Evolutionary conservation across 179 eudicot genomes (phyloP).

Genomic region (Beta lomatogona): DNA sequence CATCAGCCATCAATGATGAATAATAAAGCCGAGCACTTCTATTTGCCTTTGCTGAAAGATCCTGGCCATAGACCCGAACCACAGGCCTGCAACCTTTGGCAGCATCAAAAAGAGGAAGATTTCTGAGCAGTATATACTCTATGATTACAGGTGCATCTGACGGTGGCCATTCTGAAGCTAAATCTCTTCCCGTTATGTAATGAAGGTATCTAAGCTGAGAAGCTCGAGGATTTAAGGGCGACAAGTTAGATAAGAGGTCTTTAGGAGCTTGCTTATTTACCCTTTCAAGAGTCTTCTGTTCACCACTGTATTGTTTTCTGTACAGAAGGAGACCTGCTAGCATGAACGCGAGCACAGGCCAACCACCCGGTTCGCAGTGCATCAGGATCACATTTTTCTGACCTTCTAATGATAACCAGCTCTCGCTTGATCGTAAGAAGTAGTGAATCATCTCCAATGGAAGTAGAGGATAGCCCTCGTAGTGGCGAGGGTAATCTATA

Average conservation of each 20-base stretch:
- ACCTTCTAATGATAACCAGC: slow-evolving; percentile 79
- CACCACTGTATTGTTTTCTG: slow-evolving; percentile 81
- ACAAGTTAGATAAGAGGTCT: slow-evolving; percentile 57
- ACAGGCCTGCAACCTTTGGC: slow-evolving; percentile 86
- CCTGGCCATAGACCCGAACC: slow-evolving; percentile 83
- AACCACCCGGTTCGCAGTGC: slow-evolving; percentile 95
- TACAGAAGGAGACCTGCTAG: slow-evolving; percentile 87
- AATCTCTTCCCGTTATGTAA: slow-evolving; percentile 72
- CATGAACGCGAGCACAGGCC: slow-evolving; percentile 99
- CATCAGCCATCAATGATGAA: slow-evolving; percentile 59
- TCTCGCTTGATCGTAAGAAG: slow-evolving; percentile 84
- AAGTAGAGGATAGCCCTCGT: slow-evolving; percentile 80
- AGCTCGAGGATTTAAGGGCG: slow-evolving; percentile 81
- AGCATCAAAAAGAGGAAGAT: slow-evolving; percentile 67
- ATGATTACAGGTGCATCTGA: slow-evolving; percentile 65
- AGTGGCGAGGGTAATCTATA: slow-evolving; percentile 88
- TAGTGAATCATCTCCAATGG: slow-evolving; percentile 88
- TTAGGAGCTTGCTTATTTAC: slow-evolving; percentile 88
- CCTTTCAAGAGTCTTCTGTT: slow-evolving; percentile 88
- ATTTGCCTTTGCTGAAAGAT: slow-evolving; percentile 49
- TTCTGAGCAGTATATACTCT: slow-evolving; percentile 68
- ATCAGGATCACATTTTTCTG: slow-evolving; percentile 85
- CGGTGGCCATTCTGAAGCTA: slow-evolving; percentile 81
- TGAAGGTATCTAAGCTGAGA: slow-evolving; percentile 89
- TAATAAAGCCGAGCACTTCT: slow-evolving; percentile 65